phyloP scores from a whole-genome alignment of 2,329 filamentous ascomycete genomes.

The Sporothrix dimorphospora region DNA sequence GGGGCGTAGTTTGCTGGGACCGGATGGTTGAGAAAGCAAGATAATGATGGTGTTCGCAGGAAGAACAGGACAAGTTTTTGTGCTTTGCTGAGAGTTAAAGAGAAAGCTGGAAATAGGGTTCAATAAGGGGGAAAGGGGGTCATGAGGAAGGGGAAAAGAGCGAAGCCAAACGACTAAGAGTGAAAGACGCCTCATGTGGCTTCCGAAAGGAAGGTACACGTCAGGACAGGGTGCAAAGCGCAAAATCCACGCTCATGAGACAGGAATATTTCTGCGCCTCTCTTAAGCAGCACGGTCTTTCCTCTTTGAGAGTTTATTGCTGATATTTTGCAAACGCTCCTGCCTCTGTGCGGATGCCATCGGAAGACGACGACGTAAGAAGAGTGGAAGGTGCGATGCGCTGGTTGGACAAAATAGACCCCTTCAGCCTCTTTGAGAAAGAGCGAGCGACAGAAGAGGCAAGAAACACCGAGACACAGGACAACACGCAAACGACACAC shows the following conservation, averaged over 20 bases:
- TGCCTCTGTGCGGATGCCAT: background rate
- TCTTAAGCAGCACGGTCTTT: background rate
- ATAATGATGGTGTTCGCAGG: background rate
- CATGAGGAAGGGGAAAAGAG: background rate
- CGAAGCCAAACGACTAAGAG: background rate
- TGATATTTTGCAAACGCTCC: background rate
- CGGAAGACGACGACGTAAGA: background rate
- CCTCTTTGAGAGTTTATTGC: background rate
- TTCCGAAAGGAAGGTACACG: background rate
- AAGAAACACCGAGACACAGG: slow-evolving; percentile 7
- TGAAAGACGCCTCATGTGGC: background rate
- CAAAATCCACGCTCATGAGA: background rate
- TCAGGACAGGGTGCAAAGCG: background rate
- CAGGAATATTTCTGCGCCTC: background rate
- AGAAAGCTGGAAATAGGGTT: background rate
- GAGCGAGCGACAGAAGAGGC: background rate
- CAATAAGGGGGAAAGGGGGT: background rate
- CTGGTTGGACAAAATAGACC: background rate
- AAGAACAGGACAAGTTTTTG: background rate
- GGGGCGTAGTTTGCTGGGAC: background rate
- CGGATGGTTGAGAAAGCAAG: background rate
- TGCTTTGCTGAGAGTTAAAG: no score
- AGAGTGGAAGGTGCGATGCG: slow-evolving; percentile 15
- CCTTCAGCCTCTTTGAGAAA: background rate
- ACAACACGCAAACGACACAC: background rate